These are phyloP conservation scores for Elaeagnus macrophylla DNA, from an alignment of 306 rosid genomes.

Conservation along the genomic window DNA sequence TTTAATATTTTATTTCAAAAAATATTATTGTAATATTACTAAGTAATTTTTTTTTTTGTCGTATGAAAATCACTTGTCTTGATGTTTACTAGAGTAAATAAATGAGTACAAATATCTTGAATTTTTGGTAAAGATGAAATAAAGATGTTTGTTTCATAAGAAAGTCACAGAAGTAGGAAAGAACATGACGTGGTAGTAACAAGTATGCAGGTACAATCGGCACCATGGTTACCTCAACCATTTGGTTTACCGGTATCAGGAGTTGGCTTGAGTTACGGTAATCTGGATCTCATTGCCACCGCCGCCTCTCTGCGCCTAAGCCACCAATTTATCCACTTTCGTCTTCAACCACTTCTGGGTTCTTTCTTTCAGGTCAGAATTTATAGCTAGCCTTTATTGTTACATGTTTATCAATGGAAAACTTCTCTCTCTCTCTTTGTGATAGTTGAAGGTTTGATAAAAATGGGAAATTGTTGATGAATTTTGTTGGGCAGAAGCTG, in stretches of 20 bases:
- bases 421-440: background rate
- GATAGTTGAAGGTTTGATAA: background rate
- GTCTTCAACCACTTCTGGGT: slow-evolving; percentile 28
- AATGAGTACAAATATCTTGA: no score
- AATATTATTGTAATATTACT: no score
- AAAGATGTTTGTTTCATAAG: no score
- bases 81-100: no score
- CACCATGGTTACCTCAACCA: slow-evolving; percentile 8
- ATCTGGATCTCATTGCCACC: slow-evolving; percentile 38
- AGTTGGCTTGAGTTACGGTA: slow-evolving; percentile 16
- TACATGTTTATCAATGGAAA: background rate
- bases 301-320: slow-evolving; percentile 49
- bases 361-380: slow-evolving; percentile 46
- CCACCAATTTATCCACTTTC: slow-evolving; percentile 33
- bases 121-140: no score
- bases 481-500: slow-evolving; percentile 34
- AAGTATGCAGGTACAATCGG: no score
- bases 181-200: no score
- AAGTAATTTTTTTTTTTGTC: no score
- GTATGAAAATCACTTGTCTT: no score
- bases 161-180: no score
- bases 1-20: no score
- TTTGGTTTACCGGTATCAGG: slow-evolving; percentile 28
- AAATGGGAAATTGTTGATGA: slow-evolving; percentile 1
- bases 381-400: slow-evolving; percentile 4